A percentile compares a stretch with the other conserved stretches of the same genome.
phyloP scores from a whole-genome alignment of 345 rosid species.

The Acer negundo region DNA sequence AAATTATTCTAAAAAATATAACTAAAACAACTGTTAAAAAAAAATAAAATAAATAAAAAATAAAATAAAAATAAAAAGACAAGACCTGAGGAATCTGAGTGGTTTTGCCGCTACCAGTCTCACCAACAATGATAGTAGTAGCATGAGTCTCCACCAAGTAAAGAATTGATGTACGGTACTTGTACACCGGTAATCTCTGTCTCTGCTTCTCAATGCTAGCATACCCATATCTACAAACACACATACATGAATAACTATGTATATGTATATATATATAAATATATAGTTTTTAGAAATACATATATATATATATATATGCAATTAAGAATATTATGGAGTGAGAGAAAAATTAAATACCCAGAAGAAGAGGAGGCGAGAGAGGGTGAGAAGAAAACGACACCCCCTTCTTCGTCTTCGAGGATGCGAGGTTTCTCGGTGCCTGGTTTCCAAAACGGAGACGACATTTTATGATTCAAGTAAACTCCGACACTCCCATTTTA shows the following conservation, averaged over 20 bases:
- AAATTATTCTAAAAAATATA: not conserved
- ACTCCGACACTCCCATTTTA: no score
- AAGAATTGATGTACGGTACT: constrained; percentile 72
- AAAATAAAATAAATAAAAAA: no score
- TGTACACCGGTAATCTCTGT: constrained; percentile 88
- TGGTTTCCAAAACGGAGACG: constrained; percentile 94
- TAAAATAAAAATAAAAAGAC: not conserved
- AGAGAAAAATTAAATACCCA: constrained; percentile 42
- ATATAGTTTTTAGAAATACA: not conserved
- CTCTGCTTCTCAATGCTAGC: constrained; percentile 83
- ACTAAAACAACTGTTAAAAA: not conserved
- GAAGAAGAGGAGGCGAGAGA: constrained; percentile 60
- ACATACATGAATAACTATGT: not conserved
- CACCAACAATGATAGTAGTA: constrained; percentile 93
- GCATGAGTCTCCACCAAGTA: constrained; percentile 88
- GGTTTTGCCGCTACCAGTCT: constrained; percentile 99
- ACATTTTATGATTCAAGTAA: constrained; percentile 14
- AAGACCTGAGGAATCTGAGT: constrained; percentile 95
- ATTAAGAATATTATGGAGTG: not conserved
- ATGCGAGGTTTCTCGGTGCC: constrained; percentile 85
- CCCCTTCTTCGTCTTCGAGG: constrained; percentile 94
- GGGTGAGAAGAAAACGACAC: constrained; percentile 62
- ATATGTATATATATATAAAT: no score
- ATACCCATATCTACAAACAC: constrained; percentile 49
- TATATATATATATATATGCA: not conserved